Percentiles rank a stretch among this genome's conserved stretches.
Evolutionary conservation across 306 rosid species (phyloP).

Genomic region (Senna siamea): DNA sequence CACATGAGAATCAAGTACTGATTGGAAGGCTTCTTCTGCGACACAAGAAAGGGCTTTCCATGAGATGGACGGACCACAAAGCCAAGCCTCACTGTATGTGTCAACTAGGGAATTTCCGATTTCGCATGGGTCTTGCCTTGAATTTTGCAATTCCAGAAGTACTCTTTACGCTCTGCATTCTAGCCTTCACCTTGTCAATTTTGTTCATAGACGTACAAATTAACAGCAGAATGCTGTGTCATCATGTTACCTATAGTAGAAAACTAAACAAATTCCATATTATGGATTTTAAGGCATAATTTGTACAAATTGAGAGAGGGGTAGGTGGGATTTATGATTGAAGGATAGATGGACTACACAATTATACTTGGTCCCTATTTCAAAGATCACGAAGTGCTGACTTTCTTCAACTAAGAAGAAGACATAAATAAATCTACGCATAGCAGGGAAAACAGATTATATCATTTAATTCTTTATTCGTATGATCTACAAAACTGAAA

Average conservation of each 20-base stretch:
- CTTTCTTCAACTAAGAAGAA: background rate
- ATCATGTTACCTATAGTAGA: background rate
- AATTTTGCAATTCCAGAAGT: background rate
- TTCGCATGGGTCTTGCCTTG: slow-evolving; percentile 26
- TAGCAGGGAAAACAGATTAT: background rate
- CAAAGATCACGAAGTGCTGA: background rate
- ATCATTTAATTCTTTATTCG: background rate
- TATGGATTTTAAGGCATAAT: too few relatives aligned
- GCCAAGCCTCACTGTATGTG: background rate
- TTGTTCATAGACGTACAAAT: slow-evolving; percentile 5
- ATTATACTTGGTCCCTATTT: background rate
- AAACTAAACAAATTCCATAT: background rate
- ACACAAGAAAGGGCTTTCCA: too few relatives aligned
- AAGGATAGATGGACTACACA: background rate
- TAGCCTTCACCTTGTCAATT: background rate
- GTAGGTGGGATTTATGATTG: background rate
- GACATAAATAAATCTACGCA: background rate
- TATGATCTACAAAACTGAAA: background rate
- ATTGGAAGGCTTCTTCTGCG: background rate
- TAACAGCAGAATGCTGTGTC: background rate
- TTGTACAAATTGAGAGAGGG: too few relatives aligned
- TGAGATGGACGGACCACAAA: slow-evolving; percentile 30
- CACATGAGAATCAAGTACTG: too few relatives aligned
- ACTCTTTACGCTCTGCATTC: background rate
- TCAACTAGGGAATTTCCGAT: background rate